These are phyloP conservation scores for Exophiala sp. DNA, from an alignment of 2,329 filamentous ascomycete species.

Conservation along the genomic window DNA sequence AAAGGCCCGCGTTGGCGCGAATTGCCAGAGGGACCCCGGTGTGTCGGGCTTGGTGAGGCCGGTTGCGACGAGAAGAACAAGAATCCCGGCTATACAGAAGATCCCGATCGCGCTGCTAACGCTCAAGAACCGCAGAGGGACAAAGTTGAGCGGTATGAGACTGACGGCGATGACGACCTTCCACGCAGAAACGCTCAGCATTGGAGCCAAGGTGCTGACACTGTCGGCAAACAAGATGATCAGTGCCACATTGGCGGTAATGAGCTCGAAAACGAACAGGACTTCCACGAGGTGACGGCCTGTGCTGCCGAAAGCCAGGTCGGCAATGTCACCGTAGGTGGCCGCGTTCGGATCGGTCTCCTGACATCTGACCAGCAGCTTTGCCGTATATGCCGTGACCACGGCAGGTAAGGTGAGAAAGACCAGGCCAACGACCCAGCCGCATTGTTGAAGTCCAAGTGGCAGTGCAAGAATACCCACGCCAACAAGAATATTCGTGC, in stretches of 20 bases:
- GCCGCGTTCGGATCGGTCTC: constrained; percentile 77
- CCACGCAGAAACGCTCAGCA: constrained; percentile 63
- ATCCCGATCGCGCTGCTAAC: constrained; percentile 89
- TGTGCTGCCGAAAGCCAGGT: constrained; percentile 78
- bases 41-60: constrained; percentile 72
- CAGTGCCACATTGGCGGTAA: constrained; percentile 81
- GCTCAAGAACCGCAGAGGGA: constrained; percentile 74
- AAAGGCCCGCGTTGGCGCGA: constrained; percentile 71
- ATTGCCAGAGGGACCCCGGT: constrained; percentile 76
- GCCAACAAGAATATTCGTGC: constrained; percentile 85
- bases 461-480: constrained; percentile 83
- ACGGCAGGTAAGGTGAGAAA: constrained; percentile 67
- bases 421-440: constrained; percentile 74
- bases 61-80: constrained; percentile 61
- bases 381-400: constrained; percentile 78
- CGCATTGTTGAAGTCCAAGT: constrained; percentile 77
- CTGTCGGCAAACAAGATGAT: constrained; percentile 92
- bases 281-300: constrained; percentile 76
- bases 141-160: constrained; percentile 73
- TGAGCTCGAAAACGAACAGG: constrained; percentile 77
- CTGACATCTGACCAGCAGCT: constrained; percentile 77
- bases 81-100: constrained; percentile 54
- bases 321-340: constrained; percentile 90
- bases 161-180: constrained; percentile 76
- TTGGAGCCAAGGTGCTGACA: constrained; percentile 68